Conservation (phyloP, 176 grass and related monocot genomes). For the Paspalum vaginatum region DNA sequence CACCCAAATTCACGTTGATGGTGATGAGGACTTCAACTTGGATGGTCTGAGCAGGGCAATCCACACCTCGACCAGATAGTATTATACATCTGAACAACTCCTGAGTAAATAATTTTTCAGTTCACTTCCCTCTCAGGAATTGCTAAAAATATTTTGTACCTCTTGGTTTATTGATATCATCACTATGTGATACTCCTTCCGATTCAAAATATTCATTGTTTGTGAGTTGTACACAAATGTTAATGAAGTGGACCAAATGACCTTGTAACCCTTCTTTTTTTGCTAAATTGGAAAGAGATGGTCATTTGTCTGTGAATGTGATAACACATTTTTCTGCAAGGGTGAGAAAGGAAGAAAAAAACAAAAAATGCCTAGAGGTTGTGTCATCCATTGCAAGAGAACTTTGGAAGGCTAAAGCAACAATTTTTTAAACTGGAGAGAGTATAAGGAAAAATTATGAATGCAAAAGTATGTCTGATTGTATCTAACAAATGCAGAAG, state of each 20-base stretch:
- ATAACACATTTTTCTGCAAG: neutral
- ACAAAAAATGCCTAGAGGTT: neutral
- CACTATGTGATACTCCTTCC: neutral
- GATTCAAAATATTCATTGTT: neutral
- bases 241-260: neutral
- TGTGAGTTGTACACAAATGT: neutral
- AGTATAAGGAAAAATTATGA: neutral
- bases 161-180: constrained; percentile 18
- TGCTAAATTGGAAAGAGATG: neutral
- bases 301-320: neutral
- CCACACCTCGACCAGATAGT: no score
- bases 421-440: neutral
- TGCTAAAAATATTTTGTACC: neutral
- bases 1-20: no score
- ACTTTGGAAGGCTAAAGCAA: neutral
- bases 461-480: neutral
- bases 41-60: no score
- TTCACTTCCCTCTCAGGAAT: neutral
- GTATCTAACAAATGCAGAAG: neutral
- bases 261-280: neutral
- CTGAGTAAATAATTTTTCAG: neutral
- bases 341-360: neutral
- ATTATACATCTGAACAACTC: neutral
- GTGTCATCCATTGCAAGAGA: neutral
- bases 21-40: no score